These are phyloP conservation scores for Kwoniella heveanensis DNA, from an alignment of 768 basidiomycete genomes.

Conservation along the genomic window DNA sequence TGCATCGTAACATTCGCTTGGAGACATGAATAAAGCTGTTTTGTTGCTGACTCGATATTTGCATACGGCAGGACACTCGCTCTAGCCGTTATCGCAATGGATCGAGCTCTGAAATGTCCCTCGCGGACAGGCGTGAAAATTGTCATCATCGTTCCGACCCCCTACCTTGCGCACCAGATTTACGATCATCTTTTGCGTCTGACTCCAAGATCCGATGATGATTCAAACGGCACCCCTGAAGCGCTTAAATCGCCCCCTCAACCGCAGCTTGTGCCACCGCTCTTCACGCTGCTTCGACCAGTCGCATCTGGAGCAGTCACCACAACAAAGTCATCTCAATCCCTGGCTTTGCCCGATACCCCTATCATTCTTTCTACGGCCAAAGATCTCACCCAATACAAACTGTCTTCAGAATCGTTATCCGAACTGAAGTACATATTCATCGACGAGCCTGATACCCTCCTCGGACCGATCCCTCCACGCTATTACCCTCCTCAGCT, in stretches of 20 bases:
- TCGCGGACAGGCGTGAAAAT: background rate
- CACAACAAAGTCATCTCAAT: background rate
- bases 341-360: slow-evolving; percentile 9
- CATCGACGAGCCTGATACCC: slow-evolving; percentile 25
- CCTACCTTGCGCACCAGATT: slow-evolving; percentile 23
- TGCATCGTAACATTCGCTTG: no score
- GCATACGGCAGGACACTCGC: slow-evolving; percentile 19
- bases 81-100: slow-evolving; percentile 17
- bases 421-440: slow-evolving; percentile 11
- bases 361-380: slow-evolving; percentile 23
- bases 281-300: slow-evolving; percentile 13
- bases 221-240: background rate
- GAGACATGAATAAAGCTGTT: no score
- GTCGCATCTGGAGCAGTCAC: background rate
- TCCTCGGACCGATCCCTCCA: slow-evolving; percentile 17
- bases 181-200: slow-evolving; percentile 7
- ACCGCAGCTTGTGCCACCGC: background rate
- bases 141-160: slow-evolving; percentile 20
- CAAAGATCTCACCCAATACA: slow-evolving; percentile 7
- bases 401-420: slow-evolving; percentile 1
- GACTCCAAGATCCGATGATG: background rate
- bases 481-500: slow-evolving; percentile 12
- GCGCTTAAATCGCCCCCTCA: no score
- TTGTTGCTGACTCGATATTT: no score
- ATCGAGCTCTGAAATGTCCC: background rate